A percentile compares a stretch with the other conserved stretches of the same genome.
These are phyloP conservation scores for Durio zibethinus DNA, from an alignment of 345 rosid genomes.

Conservation along the genomic window DNA sequence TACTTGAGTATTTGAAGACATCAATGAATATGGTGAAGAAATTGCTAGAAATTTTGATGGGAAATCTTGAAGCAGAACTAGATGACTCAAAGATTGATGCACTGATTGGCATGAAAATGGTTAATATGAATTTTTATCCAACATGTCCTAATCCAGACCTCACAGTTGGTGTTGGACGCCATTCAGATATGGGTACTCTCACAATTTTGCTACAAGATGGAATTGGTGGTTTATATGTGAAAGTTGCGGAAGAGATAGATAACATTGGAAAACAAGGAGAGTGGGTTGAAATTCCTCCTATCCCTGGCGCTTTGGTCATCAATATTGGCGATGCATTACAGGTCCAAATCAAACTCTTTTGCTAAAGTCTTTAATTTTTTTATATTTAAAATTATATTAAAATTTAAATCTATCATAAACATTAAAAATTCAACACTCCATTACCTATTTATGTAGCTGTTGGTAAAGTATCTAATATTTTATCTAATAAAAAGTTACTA, in stretches of 20 bases:
- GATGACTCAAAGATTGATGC: conserved; percentile 38
- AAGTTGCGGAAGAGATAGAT: background rate
- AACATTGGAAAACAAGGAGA: background rate
- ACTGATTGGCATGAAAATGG: conserved; percentile 38
- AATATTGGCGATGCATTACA: background rate
- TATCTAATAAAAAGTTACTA: background rate
- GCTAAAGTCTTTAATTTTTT: background rate
- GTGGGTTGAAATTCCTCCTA: background rate
- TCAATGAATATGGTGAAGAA: conserved; percentile 41
- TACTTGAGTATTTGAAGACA: conserved; percentile 13
- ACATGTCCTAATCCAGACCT: conserved; percentile 51
- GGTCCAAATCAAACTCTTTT: background rate
- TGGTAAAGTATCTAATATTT: no score
- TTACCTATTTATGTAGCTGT: no score
- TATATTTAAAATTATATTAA: no score
- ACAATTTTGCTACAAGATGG: background rate
- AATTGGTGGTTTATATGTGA: background rate
- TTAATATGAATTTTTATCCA: conserved; percentile 64
- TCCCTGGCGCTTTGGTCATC: background rate
- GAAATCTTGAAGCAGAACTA: conserved; percentile 9
- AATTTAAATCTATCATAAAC: no score
- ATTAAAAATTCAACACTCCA: no score
- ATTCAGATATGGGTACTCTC: background rate
- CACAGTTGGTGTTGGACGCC: conserved; percentile 53
- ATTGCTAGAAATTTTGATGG: conserved; percentile 36